Percentiles rank a stretch among this genome's conserved stretches.
Evolutionary conservation across 176 grass and related monocot genomes (phyloP).

Genomic region (Bolboschoenus planiculmis): DNA sequence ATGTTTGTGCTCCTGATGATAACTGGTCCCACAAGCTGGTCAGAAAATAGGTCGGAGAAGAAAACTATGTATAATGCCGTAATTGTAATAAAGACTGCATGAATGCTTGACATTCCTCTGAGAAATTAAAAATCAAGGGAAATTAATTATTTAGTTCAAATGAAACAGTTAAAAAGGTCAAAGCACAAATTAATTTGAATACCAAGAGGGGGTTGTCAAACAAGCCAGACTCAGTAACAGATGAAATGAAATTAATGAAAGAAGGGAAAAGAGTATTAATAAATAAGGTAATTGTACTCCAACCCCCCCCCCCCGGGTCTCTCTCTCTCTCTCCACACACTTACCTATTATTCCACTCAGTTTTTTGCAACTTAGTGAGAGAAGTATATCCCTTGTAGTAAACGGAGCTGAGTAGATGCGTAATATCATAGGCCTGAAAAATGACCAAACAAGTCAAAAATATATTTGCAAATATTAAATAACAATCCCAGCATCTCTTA

Average conservation of each 20-base stretch:
- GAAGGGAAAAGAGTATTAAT: neutral
- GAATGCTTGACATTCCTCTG: constrained; percentile 91
- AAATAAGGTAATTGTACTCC: neutral
- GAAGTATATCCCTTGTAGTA: constrained; percentile 77
- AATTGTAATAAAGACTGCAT: constrained; percentile 78
- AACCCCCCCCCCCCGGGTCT: no score
- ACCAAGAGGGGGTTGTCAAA: neutral
- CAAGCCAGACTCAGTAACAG: constrained; percentile 24
- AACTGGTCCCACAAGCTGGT: constrained; percentile 47
- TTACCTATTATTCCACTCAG: constrained; percentile 98
- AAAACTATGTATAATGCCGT: constrained; percentile 69
- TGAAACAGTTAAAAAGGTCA: constrained; percentile 3
- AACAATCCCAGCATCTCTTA: constrained; percentile 4
- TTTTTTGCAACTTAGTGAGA: constrained; percentile 72
- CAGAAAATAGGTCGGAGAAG: constrained; percentile 84
- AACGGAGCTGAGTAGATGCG: constrained; percentile 56
- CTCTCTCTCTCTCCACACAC: neutral
- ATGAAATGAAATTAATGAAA: neutral
- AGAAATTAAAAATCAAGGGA: constrained; percentile 21
- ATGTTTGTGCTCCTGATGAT: constrained; percentile 61
- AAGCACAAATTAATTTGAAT: neutral
- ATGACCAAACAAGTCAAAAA: neutral
- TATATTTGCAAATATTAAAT: constrained; percentile 13
- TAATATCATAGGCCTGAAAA: constrained; percentile 69
- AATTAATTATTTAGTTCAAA: constrained; percentile 1